Percentiles rank a stretch among this genome's conserved stretches.
Conservation (phyloP, 495 filamentous ascomycete genomes). For the Podospora appendiculata region DNA sequence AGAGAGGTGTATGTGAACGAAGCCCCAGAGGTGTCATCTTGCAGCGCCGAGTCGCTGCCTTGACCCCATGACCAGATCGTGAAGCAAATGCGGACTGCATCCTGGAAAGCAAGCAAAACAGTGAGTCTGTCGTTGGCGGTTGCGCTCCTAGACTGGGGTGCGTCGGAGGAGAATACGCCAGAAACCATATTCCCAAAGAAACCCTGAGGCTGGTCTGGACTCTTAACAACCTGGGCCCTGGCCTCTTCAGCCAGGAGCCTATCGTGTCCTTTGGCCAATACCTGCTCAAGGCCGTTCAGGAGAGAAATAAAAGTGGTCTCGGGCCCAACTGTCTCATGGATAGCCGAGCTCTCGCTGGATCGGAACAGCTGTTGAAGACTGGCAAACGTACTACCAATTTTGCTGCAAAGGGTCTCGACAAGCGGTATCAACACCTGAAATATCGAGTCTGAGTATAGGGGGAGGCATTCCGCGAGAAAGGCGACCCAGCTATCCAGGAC, state of each 20-base stretch:
- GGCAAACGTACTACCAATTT: conserved; percentile 63
- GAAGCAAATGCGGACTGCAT: conserved; percentile 85
- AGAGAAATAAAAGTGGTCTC: conserved; percentile 69
- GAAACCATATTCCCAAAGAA: conserved; percentile 98
- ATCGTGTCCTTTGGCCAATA: conserved; percentile 82
- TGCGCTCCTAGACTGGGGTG: conserved; percentile 61
- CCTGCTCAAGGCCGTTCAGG: conserved; percentile 82
- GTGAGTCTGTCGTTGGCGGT: conserved; percentile 91
- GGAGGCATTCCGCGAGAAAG: conserved; percentile 78
- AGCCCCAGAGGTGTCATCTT: conserved; percentile 64
- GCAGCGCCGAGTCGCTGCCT: conserved; percentile 42
- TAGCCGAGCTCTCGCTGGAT: conserved; percentile 21
- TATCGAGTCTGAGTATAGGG: conserved; percentile 70
- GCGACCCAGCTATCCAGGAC: conserved; percentile 86
- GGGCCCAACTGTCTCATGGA: conserved; percentile 32
- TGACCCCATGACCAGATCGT: conserved; percentile 92
- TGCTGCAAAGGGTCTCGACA: conserved; percentile 76
- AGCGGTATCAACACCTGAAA: conserved; percentile 87
- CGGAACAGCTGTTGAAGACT: conserved; percentile 52
- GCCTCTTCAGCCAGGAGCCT: conserved; percentile 69
- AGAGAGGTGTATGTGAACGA: conserved; percentile 86
- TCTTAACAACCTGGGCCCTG: conserved; percentile 58
- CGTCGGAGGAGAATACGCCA: conserved; percentile 77
- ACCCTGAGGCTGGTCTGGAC: conserved; percentile 76
- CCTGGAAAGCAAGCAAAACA: conserved; percentile 92